Percentiles rank a stretch among this genome's conserved stretches.
These are phyloP conservation scores for Aspergillus ochraceoroseus DNA, from an alignment of 2,329 filamentous ascomycete genomes.

Conservation along the genomic window DNA sequence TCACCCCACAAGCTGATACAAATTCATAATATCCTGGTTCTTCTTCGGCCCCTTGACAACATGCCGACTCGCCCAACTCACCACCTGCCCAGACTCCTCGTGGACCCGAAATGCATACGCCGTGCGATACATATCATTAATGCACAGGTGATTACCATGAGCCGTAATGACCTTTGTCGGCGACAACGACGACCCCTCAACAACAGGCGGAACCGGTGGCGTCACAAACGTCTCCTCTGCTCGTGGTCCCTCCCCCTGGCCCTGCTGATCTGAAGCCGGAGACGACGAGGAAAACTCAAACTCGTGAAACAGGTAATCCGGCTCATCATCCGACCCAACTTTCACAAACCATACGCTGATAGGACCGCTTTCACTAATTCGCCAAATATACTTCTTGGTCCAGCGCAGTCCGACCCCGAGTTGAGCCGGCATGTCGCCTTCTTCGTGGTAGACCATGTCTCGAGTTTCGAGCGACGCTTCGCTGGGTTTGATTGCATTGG, in stretches of 20 bases:
- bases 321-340: constrained; percentile 29
- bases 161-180: constrained; percentile 34
- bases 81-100: constrained; percentile 29
- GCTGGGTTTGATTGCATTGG: constrained; percentile 15
- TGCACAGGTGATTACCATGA: constrained; percentile 43
- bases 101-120: constrained; percentile 42
- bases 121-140: constrained; percentile 46
- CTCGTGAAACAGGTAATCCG: constrained; percentile 46
- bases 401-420: constrained; percentile 29
- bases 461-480: neutral
- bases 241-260: too few species aligned
- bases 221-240: constrained; percentile 20
- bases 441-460: constrained; percentile 42
- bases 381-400: constrained; percentile 46
- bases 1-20: constrained; percentile 25
- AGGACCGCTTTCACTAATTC: constrained; percentile 25
- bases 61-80: constrained; percentile 44
- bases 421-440: constrained; percentile 38
- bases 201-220: constrained; percentile 25
- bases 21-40: constrained; percentile 44
- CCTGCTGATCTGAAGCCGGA: neutral
- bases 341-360: constrained; percentile 47
- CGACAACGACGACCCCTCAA: neutral
- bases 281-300: constrained; percentile 31
- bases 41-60: constrained; percentile 46